These are phyloP conservation scores for Mycena rosella DNA, from an alignment of 768 basidiomycete genomes.

Conservation along the genomic window DNA sequence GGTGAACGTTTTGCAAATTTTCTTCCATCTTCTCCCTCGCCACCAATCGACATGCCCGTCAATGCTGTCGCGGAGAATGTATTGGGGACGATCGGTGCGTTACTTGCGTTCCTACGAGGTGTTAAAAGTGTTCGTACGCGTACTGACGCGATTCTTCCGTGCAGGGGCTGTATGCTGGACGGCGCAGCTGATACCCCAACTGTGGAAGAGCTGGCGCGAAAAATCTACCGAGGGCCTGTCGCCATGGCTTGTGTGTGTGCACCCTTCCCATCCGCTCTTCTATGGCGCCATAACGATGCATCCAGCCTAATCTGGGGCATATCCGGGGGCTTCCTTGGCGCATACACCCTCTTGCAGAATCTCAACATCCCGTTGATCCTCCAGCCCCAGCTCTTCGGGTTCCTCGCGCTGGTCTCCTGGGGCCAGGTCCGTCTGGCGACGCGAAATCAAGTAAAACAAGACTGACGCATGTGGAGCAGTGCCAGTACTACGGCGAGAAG, in stretches of 20 bases:
- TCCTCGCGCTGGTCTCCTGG: slow-evolving; percentile 73
- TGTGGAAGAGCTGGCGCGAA: slow-evolving; percentile 77
- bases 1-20: no score
- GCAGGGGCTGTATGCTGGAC: slow-evolving; percentile 77
- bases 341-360: slow-evolving; percentile 73
- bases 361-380: slow-evolving; percentile 81
- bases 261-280: background rate
- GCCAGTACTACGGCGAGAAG: slow-evolving; percentile 72
- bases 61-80: slow-evolving; percentile 74
- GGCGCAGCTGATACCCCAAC: slow-evolving; percentile 75
- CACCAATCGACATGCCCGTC: slow-evolving; percentile 61
- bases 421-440: slow-evolving; percentile 61
- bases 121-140: background rate
- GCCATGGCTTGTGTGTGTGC: slow-evolving; percentile 69
- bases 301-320: slow-evolving; percentile 72
- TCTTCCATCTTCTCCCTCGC: no score
- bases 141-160: background rate
- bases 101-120: background rate
- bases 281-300: background rate
- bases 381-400: slow-evolving; percentile 75
- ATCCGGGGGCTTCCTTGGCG: slow-evolving; percentile 71
- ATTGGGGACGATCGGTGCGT: slow-evolving; percentile 74
- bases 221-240: slow-evolving; percentile 81
- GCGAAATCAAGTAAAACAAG: background rate
- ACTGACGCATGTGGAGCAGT: slow-evolving; percentile 59